Percentiles rank a stretch among this genome's conserved stretches.
Conservation (phyloP, 1,284 basidiomycete species). For the Phaffia rhodozyma region DNA sequence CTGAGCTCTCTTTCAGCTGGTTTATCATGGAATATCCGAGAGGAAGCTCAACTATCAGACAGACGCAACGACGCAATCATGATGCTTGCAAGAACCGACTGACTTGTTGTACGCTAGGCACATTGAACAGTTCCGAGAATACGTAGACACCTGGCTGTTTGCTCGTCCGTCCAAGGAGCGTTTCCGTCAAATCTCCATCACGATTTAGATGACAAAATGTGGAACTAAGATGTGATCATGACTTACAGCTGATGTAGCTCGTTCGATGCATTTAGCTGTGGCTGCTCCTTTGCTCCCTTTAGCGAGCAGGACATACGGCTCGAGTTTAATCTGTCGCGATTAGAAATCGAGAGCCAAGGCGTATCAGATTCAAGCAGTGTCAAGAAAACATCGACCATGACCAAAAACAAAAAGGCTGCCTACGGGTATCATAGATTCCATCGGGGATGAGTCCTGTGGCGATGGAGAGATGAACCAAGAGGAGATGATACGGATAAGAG, state of each 20-base stretch:
- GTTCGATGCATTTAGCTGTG: constrained; percentile 72
- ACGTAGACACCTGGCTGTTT: constrained; percentile 65
- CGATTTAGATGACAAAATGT: background rate
- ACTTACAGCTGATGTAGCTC: constrained; percentile 61
- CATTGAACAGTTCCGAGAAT: constrained; percentile 73
- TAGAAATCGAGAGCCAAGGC: too few relatives aligned
- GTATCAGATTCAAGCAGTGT: background rate
- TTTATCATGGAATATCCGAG: background rate
- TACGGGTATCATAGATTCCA: too few relatives aligned
- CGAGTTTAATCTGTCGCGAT: constrained; percentile 10
- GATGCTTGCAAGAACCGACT: constrained; percentile 19
- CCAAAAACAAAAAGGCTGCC: too few relatives aligned
- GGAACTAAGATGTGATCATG: background rate
- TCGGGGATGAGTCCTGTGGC: too few relatives aligned
- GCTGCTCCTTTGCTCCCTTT: constrained; percentile 63
- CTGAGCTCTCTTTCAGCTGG: constrained; percentile 53
- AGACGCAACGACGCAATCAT: background rate
- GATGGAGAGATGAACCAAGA: too few relatives aligned
- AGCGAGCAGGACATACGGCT: constrained; percentile 15
- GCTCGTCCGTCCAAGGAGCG: background rate
- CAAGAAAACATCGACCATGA: too few relatives aligned
- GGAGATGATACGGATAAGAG: too few relatives aligned
- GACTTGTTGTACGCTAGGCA: constrained; percentile 72
- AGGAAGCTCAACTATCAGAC: constrained; percentile 12
- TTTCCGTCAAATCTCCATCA: constrained; percentile 10